Conservation (phyloP, 1,284 basidiomycete species). For the Serendipita sp. region DNA sequence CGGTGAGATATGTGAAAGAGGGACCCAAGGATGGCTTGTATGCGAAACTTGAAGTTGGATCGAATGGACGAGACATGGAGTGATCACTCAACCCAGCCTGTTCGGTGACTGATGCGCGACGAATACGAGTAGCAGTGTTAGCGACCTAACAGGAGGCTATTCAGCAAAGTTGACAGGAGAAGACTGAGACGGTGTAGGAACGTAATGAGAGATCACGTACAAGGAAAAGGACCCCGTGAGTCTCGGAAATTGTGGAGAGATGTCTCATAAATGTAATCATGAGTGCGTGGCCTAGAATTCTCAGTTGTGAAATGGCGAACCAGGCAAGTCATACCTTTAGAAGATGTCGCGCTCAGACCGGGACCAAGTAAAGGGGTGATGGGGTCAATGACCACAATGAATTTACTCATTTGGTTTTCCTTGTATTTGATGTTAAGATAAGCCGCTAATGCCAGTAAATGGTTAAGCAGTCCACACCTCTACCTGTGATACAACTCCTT, state of each 20-base stretch:
- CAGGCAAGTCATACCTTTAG: conserved; percentile 33
- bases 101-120: conserved; percentile 23
- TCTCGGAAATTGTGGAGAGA: conserved; percentile 37
- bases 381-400: conserved; percentile 44
- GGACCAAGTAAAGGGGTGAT: conserved; percentile 54
- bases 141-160: neutral
- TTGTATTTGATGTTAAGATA: conserved; percentile 8
- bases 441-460: conserved; percentile 9
- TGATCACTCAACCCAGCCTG: conserved; percentile 28
- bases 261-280: conserved; percentile 59
- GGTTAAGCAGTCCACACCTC: conserved; percentile 19
- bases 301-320: neutral
- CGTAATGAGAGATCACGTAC: conserved; percentile 10
- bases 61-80: conserved; percentile 18
- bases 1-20: conserved; percentile 55
- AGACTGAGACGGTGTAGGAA: neutral
- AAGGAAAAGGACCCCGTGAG: conserved; percentile 18
- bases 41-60: conserved; percentile 18
- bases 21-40: conserved; percentile 56
- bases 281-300: conserved; percentile 40
- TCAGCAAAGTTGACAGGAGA: too few relatives aligned
- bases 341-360: conserved; percentile 45
- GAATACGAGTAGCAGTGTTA: neutral
- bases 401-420: conserved; percentile 21
- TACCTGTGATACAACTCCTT: conserved; percentile 24